These are phyloP conservation scores for Ochetophila trinervis DNA, from an alignment of 306 rosid species.

Conservation along the genomic window DNA sequence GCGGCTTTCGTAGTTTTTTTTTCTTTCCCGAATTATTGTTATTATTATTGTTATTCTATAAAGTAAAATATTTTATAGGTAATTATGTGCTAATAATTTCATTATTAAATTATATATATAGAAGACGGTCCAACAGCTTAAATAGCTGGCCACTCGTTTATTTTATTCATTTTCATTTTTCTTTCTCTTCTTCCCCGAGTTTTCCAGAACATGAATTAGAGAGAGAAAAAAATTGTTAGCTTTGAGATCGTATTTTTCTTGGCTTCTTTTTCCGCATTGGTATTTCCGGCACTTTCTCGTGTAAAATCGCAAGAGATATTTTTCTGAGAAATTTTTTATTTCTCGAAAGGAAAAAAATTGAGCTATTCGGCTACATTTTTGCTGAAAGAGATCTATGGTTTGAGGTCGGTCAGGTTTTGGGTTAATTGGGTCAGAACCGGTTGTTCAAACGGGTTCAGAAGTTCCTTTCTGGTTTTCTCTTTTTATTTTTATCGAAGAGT, in stretches of 20 bases:
- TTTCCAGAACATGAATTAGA: slow-evolving; percentile 33
- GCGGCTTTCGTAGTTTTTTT: slow-evolving; percentile 37
- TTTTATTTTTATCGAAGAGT: slow-evolving; percentile 12
- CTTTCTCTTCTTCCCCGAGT: slow-evolving; percentile 37
- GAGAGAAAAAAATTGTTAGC: slow-evolving; percentile 11
- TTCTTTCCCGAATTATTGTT: neutral
- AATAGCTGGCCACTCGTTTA: slow-evolving; percentile 87
- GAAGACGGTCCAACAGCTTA: slow-evolving; percentile 44
- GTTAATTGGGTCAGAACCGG: neutral
- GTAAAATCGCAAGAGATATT: slow-evolving; percentile 19
- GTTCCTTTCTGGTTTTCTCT: neutral
- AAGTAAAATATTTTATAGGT: slow-evolving; percentile 28
- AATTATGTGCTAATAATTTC: slow-evolving; percentile 30
- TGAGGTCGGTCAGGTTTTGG: slow-evolving; percentile 19
- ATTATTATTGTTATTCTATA: neutral
- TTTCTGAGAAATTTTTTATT: neutral
- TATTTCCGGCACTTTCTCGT: slow-evolving; percentile 10
- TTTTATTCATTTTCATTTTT: slow-evolving; percentile 27
- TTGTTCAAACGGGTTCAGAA: slow-evolving; percentile 5
- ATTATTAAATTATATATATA: slow-evolving; percentile 30
- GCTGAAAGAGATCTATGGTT: slow-evolving; percentile 47
- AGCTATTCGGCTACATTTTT: slow-evolving; percentile 35
- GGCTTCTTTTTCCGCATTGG: slow-evolving; percentile 34
- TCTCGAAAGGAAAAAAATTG: neutral
- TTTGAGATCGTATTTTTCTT: slow-evolving; percentile 22